A percentile compares a stretch with the other conserved stretches of the same genome.
These are phyloP conservation scores for Tetrapisispora fleetii DNA, from an alignment of 805 yeast genomes.

Conservation along the genomic window DNA sequence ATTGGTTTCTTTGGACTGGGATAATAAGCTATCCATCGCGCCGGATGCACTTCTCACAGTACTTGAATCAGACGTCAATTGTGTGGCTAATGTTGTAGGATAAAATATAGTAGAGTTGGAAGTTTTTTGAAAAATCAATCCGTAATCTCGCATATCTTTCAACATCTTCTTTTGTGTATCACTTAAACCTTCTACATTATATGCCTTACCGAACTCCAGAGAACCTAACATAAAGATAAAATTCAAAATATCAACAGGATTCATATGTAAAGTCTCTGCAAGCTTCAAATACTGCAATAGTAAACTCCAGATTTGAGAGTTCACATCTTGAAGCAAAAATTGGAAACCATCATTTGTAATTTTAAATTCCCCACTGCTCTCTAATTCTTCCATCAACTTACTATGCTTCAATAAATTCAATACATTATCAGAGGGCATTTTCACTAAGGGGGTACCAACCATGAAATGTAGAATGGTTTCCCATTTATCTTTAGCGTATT, in stretches of 20 bases:
- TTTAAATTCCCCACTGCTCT: constrained; percentile 34
- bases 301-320: constrained; percentile 90
- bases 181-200: constrained; percentile 58
- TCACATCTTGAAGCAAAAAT: constrained; percentile 82
- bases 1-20: constrained; percentile 15
- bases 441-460: constrained; percentile 82
- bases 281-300: constrained; percentile 77
- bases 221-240: constrained; percentile 92
- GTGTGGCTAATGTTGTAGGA: constrained; percentile 85
- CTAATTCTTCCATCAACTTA: constrained; percentile 71
- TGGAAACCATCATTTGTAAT: constrained; percentile 93
- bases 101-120: constrained; percentile 58
- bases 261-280: constrained; percentile 80
- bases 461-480: constrained; percentile 90
- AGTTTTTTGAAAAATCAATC: constrained; percentile 65
- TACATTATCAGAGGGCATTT: constrained; percentile 73
- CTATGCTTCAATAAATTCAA: constrained; percentile 65
- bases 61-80: constrained; percentile 75
- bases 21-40: constrained; percentile 61
- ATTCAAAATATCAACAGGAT: constrained; percentile 89
- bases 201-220: constrained; percentile 80
- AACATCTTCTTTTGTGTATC: constrained; percentile 79
- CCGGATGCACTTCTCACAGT: constrained; percentile 63
- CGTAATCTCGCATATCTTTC: constrained; percentile 84
- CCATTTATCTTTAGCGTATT: constrained; percentile 83